Evolutionary conservation across 352 stramenopile species (phyloP).

Genomic region (Globisporangium lucens): DNA sequence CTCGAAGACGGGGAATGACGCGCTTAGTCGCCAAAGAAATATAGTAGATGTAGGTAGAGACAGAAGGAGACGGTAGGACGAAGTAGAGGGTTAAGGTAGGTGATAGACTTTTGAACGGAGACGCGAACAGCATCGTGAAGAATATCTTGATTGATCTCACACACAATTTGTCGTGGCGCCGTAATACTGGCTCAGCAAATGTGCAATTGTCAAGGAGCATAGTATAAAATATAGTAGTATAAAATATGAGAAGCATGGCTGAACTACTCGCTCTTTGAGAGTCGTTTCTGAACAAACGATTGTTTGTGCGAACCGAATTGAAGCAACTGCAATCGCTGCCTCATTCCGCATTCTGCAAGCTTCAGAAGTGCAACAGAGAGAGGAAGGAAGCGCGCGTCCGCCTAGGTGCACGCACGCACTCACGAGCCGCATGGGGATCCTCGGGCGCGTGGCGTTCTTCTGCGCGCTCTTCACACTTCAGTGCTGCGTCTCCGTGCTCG

Average conservation of each 20-base stretch:
- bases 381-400: not conserved
- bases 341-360: not conserved
- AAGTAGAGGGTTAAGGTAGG: not conserved
- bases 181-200: not conserved
- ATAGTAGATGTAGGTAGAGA: not conserved
- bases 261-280: not conserved
- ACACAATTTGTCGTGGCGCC: not conserved
- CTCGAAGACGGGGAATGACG: not conserved
- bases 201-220: too few species aligned
- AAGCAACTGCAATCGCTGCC: not conserved
- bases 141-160: not conserved
- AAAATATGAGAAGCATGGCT: not conserved
- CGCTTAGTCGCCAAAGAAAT: not conserved
- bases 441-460: conserved; percentile 73
- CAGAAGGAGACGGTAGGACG: not conserved
- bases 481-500: conserved; percentile 71
- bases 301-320: not conserved
- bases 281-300: not conserved
- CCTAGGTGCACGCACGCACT: not conserved
- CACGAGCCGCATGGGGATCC: conserved; percentile 8
- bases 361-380: not conserved
- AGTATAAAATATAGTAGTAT: not conserved
- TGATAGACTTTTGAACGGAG: not conserved
- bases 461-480: conserved; percentile 77
- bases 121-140: not conserved